Base-by-base conservation (phyloP, 768 basidiomycete species). In the Mycena crocata region DNA sequence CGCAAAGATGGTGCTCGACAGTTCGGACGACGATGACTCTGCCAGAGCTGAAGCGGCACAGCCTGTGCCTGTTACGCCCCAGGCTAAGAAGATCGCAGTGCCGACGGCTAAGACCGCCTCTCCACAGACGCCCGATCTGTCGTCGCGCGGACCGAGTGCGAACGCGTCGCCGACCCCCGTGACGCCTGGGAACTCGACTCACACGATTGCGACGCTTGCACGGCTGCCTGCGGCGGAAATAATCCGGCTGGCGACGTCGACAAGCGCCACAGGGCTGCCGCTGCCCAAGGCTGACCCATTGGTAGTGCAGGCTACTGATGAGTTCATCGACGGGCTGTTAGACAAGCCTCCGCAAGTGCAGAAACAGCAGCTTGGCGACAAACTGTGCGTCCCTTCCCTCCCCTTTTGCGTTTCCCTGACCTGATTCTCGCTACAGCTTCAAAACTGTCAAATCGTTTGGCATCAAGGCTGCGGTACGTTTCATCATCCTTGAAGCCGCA, bases 361-460 rank as follows among this genome's bases (percentile, higher is more conserved):
- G 81, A 95, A 96, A 77, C 95, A 96, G 76, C 81, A 86, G 67
- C 76, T 97, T 24, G 92, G 92, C 44, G 92, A 93, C 73, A 93
- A 93, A 78, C 78, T 94, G 86, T 92, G 71, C 64, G 88, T 77
- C 21, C 60, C 70, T 62, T 56, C 56, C 51, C 71, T 65, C 34
- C 12, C 37, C 39, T 56, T 6, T 57, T 8, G 24, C 26, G 17
- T 21, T 32, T 50, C 30, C 44, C 28, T 37, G 57, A 24, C 26
- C 34, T 63, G 46, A 49, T 45, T 37, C 42, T 40, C 19, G 45
- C 57, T 42, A 7, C 34, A 85, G 84, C 55, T 82, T 84, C 79
- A 86, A 85, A 76, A 82, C 83, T 77, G 71, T 94, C 81, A 95
- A 94, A 77, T 87, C 90, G 12, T 90, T 92, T 72, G 93, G 94